Conservation (phyloP, 176 grass and related monocot species). For the Puya raimondii region DNA sequence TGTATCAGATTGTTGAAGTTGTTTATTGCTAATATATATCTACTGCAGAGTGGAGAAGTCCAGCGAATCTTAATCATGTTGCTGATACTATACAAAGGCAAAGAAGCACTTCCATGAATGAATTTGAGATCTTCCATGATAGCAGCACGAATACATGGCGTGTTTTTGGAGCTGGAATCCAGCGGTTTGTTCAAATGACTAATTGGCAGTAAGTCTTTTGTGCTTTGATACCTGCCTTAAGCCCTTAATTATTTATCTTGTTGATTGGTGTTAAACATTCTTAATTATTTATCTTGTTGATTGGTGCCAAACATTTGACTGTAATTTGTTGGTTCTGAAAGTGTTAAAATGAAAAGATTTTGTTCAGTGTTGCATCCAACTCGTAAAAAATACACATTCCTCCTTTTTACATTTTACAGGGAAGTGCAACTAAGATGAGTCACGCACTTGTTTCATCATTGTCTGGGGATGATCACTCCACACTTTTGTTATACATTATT, state of each 20-base stretch:
- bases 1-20: background rate
- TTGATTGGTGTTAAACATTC: background rate
- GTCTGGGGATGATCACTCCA: no score
- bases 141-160: conserved; percentile 59
- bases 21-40: conserved; percentile 12
- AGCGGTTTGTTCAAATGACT: conserved; percentile 97
- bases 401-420: no score
- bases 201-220: conserved; percentile 74
- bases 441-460: no score
- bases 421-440: no score
- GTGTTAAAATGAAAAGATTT: no score
- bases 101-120: conserved; percentile 71
- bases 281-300: background rate
- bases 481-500: background rate
- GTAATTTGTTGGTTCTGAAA: no score
- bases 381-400: no score
- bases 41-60: conserved; percentile 46
- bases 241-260: background rate
- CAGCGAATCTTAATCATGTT: conserved; percentile 78
- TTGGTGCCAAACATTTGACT: background rate
- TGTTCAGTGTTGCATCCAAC: no score
- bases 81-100: conserved; percentile 80
- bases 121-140: conserved; percentile 84
- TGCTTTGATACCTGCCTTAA: background rate
- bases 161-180: conserved; percentile 75